Conservation (phyloP, 2,329 filamentous ascomycete species). For the Cordyceps militaris region DNA sequence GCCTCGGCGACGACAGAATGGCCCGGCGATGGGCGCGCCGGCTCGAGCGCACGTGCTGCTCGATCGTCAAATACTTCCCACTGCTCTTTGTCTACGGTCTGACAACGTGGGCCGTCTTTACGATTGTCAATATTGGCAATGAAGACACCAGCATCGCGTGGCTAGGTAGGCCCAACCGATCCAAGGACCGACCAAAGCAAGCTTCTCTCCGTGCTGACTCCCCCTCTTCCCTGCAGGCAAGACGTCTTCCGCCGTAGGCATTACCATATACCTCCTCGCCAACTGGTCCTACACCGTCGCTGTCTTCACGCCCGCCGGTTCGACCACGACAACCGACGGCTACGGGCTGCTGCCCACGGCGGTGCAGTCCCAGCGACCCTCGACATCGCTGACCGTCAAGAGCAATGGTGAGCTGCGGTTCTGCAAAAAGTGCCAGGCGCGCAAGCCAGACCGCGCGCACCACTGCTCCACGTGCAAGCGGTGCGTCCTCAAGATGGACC, state of each 20-base stretch:
- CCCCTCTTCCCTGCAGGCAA: conserved; percentile 34
- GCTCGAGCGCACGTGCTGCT: conserved; percentile 78
- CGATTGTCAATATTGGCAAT: conserved; percentile 67
- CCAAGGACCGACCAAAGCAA: neutral
- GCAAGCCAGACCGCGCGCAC: conserved; percentile 92
- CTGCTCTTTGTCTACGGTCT: conserved; percentile 80
- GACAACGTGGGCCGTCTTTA: conserved; percentile 92
- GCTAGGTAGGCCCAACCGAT: conserved; percentile 43
- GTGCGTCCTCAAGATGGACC: conserved; percentile 98
- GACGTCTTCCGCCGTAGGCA: conserved; percentile 53
- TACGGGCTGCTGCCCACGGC: conserved; percentile 69
- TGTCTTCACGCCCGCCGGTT: conserved; percentile 86
- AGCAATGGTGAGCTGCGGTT: conserved; percentile 79
- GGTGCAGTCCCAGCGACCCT: conserved; percentile 40
- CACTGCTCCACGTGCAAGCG: conserved; percentile 93
- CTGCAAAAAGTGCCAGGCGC: conserved; percentile 95
- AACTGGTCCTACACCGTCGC: conserved; percentile 88
- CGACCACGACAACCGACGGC: conserved; percentile 55
- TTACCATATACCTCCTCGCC: conserved; percentile 68
- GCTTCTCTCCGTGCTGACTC: neutral
- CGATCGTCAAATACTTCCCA: conserved; percentile 74
- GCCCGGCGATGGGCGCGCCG: conserved; percentile 58
- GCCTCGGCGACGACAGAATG: conserved; percentile 30
- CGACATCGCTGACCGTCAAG: conserved; percentile 84
- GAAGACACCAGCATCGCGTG: conserved; percentile 44